Evolutionary conservation across 768 basidiomycete genomes (phyloP).

Genomic region (Leucogyrophana mollusca): DNA sequence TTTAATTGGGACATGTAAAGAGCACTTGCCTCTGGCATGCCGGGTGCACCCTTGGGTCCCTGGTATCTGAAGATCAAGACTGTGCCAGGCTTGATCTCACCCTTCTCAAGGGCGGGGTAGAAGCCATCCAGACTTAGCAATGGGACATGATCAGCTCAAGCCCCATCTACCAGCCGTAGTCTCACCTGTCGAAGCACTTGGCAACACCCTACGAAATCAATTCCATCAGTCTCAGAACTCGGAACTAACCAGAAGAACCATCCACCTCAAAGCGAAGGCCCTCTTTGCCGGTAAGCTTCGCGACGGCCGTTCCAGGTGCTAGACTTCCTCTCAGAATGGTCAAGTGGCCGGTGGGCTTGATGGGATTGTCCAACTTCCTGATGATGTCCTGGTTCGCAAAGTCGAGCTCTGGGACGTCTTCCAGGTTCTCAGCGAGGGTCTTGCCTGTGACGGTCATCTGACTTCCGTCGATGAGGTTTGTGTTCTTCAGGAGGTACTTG

Average conservation of each 20-base stretch:
- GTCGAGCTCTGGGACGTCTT: constrained; percentile 68
- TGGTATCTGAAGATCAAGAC: constrained; percentile 85
- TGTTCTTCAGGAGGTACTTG: constrained; percentile 79
- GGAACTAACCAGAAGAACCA: not conserved
- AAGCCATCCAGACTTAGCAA: constrained; percentile 58
- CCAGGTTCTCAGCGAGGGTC: constrained; percentile 85
- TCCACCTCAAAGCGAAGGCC: constrained; percentile 77
- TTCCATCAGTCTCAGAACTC: constrained; percentile 2
- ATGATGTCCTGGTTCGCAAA: constrained; percentile 80
- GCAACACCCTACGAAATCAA: constrained; percentile 54
- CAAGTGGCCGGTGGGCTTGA: constrained; percentile 86
- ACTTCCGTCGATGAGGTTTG: constrained; percentile 75
- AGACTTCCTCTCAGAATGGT: constrained; percentile 88
- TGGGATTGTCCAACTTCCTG: constrained; percentile 66
- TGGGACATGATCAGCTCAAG: constrained; percentile 4
- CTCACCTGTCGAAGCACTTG: constrained; percentile 73
- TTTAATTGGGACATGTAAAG: not conserved
- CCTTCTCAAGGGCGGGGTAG: constrained; percentile 69
- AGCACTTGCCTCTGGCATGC: constrained; percentile 74
- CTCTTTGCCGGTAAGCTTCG: constrained; percentile 94
- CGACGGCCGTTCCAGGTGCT: constrained; percentile 83
- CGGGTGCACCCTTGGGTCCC: constrained; percentile 89
- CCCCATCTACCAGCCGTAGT: not conserved
- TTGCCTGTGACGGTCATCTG: constrained; percentile 91
- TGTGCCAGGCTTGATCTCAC: constrained; percentile 73